Conservation (phyloP, 1,284 basidiomycete genomes). For the Cryptococcus depauperatus region DNA sequence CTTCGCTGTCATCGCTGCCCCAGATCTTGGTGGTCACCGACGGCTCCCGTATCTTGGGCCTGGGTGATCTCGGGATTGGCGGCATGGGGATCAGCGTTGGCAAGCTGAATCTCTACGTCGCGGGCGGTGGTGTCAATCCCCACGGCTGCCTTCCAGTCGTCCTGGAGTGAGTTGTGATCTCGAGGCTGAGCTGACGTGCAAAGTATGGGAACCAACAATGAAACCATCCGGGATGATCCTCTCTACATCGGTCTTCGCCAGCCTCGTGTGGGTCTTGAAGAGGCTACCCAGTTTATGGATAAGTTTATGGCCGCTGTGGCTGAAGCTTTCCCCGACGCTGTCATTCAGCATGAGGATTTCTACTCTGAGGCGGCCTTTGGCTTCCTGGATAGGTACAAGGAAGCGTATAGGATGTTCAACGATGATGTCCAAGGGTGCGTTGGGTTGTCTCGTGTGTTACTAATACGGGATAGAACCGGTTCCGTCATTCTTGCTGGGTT, state of each 20-base stretch:
- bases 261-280: slow-evolving; percentile 57
- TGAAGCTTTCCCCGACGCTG: slow-evolving; percentile 62
- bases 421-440: slow-evolving; percentile 66
- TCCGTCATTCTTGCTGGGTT: slow-evolving; percentile 87
- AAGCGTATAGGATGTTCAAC: slow-evolving; percentile 75
- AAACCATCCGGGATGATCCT: slow-evolving; percentile 73
- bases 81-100: slow-evolving; percentile 86
- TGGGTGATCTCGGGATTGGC: slow-evolving; percentile 69
- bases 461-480: slow-evolving; percentile 54
- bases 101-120: slow-evolving; percentile 85
- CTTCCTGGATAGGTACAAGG: slow-evolving; percentile 66
- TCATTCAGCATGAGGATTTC: slow-evolving; percentile 91
- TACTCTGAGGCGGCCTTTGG: slow-evolving; percentile 77
- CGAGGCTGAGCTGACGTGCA: background rate
- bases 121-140: slow-evolving; percentile 74
- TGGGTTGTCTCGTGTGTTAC: background rate
- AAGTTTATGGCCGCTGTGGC: slow-evolving; percentile 82
- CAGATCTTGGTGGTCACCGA: slow-evolving; percentile 82
- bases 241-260: slow-evolving; percentile 80
- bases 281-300: slow-evolving; percentile 71
- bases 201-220: slow-evolving; percentile 78
- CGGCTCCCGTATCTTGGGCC: slow-evolving; percentile 84
- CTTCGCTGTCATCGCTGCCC: slow-evolving; percentile 58
- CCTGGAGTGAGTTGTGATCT: slow-evolving; percentile 40
- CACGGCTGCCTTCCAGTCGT: slow-evolving; percentile 76